A percentile compares a stretch with the other conserved stretches of the same genome.
These are phyloP conservation scores for Cystofilobasidium ferigula DNA, from an alignment of 768 basidiomycete species.

Conservation along the genomic window DNA sequence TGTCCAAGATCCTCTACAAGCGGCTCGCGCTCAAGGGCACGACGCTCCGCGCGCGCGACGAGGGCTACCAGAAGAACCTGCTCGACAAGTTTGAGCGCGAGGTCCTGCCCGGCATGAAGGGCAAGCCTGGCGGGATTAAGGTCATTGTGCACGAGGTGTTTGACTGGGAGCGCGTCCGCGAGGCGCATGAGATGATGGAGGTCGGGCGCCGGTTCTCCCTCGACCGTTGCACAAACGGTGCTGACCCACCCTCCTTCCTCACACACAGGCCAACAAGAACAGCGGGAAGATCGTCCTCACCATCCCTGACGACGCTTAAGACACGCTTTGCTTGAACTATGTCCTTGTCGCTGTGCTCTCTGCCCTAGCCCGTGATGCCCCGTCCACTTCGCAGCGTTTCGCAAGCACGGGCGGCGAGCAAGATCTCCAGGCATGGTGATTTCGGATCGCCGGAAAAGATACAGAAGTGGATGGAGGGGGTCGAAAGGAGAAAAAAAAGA, in stretches of 20 bases:
- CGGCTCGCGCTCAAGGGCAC: slow-evolving; percentile 79
- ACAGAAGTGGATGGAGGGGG: no score
- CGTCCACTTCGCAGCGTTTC: no score
- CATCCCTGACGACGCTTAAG: neutral
- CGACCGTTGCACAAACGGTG: neutral
- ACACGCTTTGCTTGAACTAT: no score
- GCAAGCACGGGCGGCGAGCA: no score
- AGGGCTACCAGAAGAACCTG: slow-evolving; percentile 66
- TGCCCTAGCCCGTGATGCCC: no score
- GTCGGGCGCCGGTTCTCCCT: slow-evolving; percentile 26
- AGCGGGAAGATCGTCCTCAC: slow-evolving; percentile 6
- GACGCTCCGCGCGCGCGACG: slow-evolving; percentile 63
- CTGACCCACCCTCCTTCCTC: neutral
- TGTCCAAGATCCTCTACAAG: slow-evolving; percentile 64
- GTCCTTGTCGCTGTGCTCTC: no score
- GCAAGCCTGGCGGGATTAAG: slow-evolving; percentile 47
- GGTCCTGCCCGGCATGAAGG: slow-evolving; percentile 29
- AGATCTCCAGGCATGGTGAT: no score
- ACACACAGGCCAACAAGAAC: slow-evolving; percentile 9
- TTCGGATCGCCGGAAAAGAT: no score
- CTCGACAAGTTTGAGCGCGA: slow-evolving; percentile 33
- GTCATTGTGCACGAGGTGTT: slow-evolving; percentile 67
- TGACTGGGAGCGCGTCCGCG: slow-evolving; percentile 61
- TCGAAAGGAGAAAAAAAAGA: no score
- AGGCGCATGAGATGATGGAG: slow-evolving; percentile 76